A percentile compares a stretch with the other conserved stretches of the same genome.
phyloP scores from a whole-genome alignment of 768 basidiomycete species.

The Strobilomyces confusus region DNA sequence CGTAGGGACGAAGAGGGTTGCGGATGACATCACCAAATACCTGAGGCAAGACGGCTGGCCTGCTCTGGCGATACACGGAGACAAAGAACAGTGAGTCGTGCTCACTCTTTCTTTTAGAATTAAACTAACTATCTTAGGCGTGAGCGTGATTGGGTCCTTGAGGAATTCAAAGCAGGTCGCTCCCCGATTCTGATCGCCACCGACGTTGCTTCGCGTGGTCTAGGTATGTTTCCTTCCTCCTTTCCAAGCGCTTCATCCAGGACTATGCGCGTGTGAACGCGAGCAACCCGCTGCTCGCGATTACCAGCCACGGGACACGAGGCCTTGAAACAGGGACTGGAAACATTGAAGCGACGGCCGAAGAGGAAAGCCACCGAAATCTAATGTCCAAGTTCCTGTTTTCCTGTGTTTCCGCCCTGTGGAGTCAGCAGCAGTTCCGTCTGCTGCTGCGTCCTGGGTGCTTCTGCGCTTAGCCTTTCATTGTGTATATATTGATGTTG shows the following conservation, averaged over 20 bases:
- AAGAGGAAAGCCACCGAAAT: constrained; percentile 23
- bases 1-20: constrained; percentile 95
- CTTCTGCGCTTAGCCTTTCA: constrained; percentile 29
- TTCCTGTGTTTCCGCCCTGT: constrained; percentile 24
- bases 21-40: constrained; percentile 98
- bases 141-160: constrained; percentile 98
- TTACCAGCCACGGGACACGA: constrained; percentile 24
- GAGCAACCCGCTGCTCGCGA: constrained; percentile 26
- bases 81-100: constrained; percentile 88
- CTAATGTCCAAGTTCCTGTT: constrained; percentile 19
- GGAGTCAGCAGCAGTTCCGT: constrained; percentile 12
- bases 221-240: constrained; percentile 76
- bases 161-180: constrained; percentile 97
- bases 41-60: constrained; percentile 99
- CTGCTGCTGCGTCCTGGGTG: constrained; percentile 25
- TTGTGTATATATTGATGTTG: constrained; percentile 32
- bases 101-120: not conserved
- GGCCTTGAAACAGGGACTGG: constrained; percentile 23
- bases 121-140: constrained; percentile 45
- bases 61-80: constrained; percentile 98
- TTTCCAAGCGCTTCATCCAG: constrained; percentile 32
- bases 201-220: constrained; percentile 98
- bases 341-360: constrained; percentile 19
- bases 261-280: constrained; percentile 30
- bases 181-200: constrained; percentile 98